Evolutionary conservation across 331 rosid genomes (phyloP).

Genomic region (Malus hybrid): DNA sequence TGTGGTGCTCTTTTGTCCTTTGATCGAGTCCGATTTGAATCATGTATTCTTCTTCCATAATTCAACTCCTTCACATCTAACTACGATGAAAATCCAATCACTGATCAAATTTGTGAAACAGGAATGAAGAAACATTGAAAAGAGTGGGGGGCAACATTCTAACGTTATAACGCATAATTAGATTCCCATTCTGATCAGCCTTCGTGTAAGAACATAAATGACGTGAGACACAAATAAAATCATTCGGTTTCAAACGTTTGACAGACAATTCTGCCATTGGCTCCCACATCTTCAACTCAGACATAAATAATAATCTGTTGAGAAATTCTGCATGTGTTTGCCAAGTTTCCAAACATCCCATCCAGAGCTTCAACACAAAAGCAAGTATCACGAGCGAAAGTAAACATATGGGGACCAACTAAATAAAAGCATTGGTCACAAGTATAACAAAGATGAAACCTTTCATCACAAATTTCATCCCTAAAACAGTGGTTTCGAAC

Average conservation of each 20-base stretch:
- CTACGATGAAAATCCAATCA: constrained; percentile 22
- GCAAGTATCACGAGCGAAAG: neutral
- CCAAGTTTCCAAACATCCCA: neutral
- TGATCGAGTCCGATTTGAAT: too few species aligned
- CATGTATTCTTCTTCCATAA: too few species aligned
- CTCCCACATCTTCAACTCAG: constrained; percentile 33
- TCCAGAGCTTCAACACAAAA: neutral
- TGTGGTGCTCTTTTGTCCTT: too few species aligned
- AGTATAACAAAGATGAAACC: neutral
- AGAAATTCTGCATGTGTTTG: neutral
- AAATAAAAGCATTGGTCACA: neutral
- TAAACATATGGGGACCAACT: neutral
- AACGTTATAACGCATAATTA: constrained; percentile 26
- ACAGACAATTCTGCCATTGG: constrained; percentile 41
- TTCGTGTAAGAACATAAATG: constrained; percentile 25
- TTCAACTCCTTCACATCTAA: constrained; percentile 21
- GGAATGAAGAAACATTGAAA: too few species aligned
- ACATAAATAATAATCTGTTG: constrained; percentile 26
- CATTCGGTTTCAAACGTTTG: constrained; percentile 43
- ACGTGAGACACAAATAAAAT: constrained; percentile 55
- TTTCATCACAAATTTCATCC: neutral
- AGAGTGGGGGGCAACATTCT: neutral
- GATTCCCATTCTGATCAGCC: constrained; percentile 15
- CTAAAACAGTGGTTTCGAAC: neutral
- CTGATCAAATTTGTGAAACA: neutral